phyloP scores from a whole-genome alignment of 2,329 filamentous ascomycete species.

The Alternaria brassicicola region DNA sequence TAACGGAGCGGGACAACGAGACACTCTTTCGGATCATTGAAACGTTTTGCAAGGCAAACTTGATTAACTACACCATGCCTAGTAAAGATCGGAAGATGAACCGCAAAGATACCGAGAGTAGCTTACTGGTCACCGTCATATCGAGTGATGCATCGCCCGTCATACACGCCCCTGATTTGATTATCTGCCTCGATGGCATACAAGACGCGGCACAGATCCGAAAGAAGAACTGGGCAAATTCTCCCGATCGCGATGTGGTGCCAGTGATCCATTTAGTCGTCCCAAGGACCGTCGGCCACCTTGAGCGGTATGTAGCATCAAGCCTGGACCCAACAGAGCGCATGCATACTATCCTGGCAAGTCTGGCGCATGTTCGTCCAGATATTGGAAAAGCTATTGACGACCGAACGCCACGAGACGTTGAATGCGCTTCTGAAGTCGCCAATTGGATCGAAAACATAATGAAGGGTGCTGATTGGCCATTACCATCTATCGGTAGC shows the following conservation, averaged over 20 bases:
- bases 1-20: constrained; percentile 30
- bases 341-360: constrained; percentile 47
- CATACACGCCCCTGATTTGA: constrained; percentile 42
- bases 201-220: constrained; percentile 33
- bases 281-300: constrained; percentile 52
- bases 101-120: constrained; percentile 15
- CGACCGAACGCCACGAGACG: constrained; percentile 31
- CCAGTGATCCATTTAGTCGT: constrained; percentile 51
- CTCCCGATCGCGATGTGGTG: constrained; percentile 21
- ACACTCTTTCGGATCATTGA: constrained; percentile 35
- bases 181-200: constrained; percentile 51
- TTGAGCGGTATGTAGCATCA: constrained; percentile 48
- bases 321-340: constrained; percentile 26
- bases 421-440: constrained; percentile 33
- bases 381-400: constrained; percentile 44
- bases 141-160: constrained; percentile 29
- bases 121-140: constrained; percentile 46
- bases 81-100: constrained; percentile 21
- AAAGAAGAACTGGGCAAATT: constrained; percentile 32
- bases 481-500: constrained; percentile 40
- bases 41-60: constrained; percentile 32
- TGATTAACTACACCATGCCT: constrained; percentile 35
- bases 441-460: constrained; percentile 31
- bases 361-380: constrained; percentile 39
- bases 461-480: constrained; percentile 28